phyloP scores from a whole-genome alignment of 2,329 filamentous ascomycete genomes.

The Microdochium trichocladiopsis region DNA sequence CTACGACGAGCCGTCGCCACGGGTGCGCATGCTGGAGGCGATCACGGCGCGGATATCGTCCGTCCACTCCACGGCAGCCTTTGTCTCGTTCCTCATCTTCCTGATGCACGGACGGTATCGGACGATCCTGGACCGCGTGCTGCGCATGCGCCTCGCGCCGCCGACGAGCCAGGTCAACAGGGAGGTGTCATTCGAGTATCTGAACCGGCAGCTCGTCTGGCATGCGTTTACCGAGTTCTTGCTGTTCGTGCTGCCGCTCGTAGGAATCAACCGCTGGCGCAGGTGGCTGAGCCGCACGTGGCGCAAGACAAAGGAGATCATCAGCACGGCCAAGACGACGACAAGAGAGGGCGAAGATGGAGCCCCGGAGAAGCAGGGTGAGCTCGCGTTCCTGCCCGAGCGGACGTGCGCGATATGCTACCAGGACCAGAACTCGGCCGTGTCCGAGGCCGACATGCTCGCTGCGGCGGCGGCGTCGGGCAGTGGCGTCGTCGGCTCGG shows the following conservation, averaged over 20 bases:
- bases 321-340: constrained; percentile 34
- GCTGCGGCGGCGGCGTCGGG: constrained; percentile 51
- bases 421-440: constrained; percentile 76
- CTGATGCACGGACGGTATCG: constrained; percentile 85
- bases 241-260: constrained; percentile 93
- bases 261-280: constrained; percentile 89
- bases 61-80: constrained; percentile 72
- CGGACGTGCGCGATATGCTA: constrained; percentile 97
- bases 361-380: constrained; percentile 49
- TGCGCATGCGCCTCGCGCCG: constrained; percentile 79
- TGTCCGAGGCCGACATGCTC: constrained; percentile 69
- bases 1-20: constrained; percentile 53
- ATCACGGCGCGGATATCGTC: constrained; percentile 65
- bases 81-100: constrained; percentile 84
- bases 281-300: constrained; percentile 83
- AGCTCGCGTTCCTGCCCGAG: constrained; percentile 81
- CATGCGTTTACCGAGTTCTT: constrained; percentile 99
- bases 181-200: constrained; percentile 94
- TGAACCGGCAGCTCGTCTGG: constrained; percentile 97
- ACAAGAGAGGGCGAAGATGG: constrained; percentile 38
- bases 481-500: constrained; percentile 77
- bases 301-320: constrained; percentile 67
- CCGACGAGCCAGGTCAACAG: constrained; percentile 78
- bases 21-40: constrained; percentile 51
- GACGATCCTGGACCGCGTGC: constrained; percentile 77